Evolutionary conservation across 768 basidiomycete species (phyloP), one percentile per base, ranked within the genome.

Genomic region (Cystofilobasidium capitatum): DNA sequence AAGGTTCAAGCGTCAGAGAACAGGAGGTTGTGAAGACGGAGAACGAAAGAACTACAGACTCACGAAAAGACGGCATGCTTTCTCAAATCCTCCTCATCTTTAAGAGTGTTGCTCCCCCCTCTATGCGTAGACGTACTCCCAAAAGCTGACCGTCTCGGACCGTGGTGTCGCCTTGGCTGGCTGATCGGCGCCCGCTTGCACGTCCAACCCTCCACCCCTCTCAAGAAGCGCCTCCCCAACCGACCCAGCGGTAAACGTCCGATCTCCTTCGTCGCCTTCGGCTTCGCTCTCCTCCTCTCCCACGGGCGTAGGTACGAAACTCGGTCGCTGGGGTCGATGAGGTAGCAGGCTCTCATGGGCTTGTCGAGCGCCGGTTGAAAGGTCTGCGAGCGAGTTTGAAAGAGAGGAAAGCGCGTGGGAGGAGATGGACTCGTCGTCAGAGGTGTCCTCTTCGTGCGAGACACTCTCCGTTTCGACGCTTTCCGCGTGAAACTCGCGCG

Each of bases 351-450:
- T 51, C 39, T 42, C 22, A 20, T 22, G 4, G 3, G 39, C 17
- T 9, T 35, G 47, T 26, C 29, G 10, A 20, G 58, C 39, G n/a
- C 29, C 49, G 13, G 49, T 36, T 26, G 62, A 54, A 24, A 69
- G 40, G 5, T 62, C 40, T 0, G 62, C 62, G 16, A 69, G 33
- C 2, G 68, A 69, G 29, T 55, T 47, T 9, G 68, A 35, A 2
- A 69, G 36, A 10, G 62, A 58, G 5, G 55, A 40, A n/a, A 67
- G n/a, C 4, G 68, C 62, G 20, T 47, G 26, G 20, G 62, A 64
- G 22, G 62, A 64, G 14, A 55, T 62, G 2, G 62, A 64, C 42
- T 69, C 68, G 58, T 69, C 68, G 58, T 69, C 68, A 1, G 68
- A 69, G 10, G 68, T 62, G 29, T 69, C 68, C 29, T 55, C 59